Conservation (phyloP, 768 basidiomycete species). For the Suillus variegatus region DNA sequence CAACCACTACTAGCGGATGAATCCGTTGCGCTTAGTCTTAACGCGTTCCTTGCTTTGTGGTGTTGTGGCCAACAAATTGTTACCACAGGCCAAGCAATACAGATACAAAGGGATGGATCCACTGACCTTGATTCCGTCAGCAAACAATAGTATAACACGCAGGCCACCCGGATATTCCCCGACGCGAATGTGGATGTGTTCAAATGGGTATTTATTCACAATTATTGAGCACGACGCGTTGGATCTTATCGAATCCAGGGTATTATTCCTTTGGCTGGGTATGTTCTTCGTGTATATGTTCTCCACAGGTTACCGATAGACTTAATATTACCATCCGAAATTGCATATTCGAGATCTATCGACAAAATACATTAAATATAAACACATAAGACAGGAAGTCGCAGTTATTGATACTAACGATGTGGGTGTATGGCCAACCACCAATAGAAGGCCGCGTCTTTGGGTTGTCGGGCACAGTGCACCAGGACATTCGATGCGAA, state of each 20-base stretch:
- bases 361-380: background rate
- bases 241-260: background rate
- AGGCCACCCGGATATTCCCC: background rate
- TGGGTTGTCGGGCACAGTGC: background rate
- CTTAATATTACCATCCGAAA: background rate
- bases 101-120: background rate
- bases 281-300: background rate
- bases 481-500: background rate
- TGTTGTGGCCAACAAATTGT: background rate
- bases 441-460: background rate
- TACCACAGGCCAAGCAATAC: background rate
- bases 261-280: background rate
- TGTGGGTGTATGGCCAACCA: background rate
- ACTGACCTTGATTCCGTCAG: background rate
- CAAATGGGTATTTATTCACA: background rate
- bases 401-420: background rate
- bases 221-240: background rate
- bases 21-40: too few species aligned
- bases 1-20: background rate
- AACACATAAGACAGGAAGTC: background rate
- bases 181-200: background rate
- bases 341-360: background rate
- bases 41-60: too few species aligned
- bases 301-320: background rate
- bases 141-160: background rate